Evolutionary conservation across 495 filamentous ascomycete species (phyloP).

Genomic region (Sordaria brevicollis): DNA sequence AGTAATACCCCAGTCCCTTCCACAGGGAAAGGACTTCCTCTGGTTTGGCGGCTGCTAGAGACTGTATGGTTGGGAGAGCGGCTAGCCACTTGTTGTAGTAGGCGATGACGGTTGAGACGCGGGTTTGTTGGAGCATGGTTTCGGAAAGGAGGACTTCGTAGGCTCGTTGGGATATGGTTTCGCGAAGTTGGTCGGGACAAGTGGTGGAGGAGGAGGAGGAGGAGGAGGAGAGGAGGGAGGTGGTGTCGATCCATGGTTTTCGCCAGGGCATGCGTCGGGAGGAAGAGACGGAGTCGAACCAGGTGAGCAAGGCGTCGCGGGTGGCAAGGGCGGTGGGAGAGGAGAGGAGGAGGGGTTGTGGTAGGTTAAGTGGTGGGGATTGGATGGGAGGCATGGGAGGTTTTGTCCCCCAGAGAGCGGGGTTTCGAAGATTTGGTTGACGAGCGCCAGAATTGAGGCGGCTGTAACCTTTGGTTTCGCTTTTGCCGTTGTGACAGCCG

Average conservation of each 20-base stretch:
- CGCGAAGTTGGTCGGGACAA: constrained; percentile 1
- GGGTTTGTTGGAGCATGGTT: constrained; percentile 42
- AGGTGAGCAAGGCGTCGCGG: constrained; percentile 23
- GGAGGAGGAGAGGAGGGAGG: constrained; percentile 2
- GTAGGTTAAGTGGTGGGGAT: constrained; percentile 20
- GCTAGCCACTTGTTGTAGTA: constrained; percentile 38
- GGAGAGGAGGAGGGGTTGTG: constrained; percentile 31
- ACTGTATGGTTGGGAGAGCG: constrained; percentile 29
- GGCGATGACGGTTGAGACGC: constrained; percentile 31
- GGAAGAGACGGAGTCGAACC: constrained; percentile 27
- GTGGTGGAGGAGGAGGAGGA: neutral
- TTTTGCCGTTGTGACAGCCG: neutral
- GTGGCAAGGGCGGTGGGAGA: constrained; percentile 7
- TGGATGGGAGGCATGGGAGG: neutral
- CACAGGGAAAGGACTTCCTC: constrained; percentile 31
- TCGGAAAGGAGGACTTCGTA: constrained; percentile 44
- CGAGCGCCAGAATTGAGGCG: neutral
- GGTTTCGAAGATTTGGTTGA: neutral
- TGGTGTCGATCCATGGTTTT: constrained; percentile 29
- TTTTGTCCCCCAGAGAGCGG: neutral
- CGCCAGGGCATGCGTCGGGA: constrained; percentile 38
- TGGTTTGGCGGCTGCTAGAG: constrained; percentile 23
- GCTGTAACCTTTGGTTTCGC: neutral
- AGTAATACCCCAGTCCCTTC: constrained; percentile 38
- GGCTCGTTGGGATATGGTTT: constrained; percentile 26